Percentiles rank a stretch among this genome's conserved stretches.
These are phyloP conservation scores for Suaeda aralocaspica DNA, from an alignment of 148 eudicot genomes.

Conservation along the genomic window DNA sequence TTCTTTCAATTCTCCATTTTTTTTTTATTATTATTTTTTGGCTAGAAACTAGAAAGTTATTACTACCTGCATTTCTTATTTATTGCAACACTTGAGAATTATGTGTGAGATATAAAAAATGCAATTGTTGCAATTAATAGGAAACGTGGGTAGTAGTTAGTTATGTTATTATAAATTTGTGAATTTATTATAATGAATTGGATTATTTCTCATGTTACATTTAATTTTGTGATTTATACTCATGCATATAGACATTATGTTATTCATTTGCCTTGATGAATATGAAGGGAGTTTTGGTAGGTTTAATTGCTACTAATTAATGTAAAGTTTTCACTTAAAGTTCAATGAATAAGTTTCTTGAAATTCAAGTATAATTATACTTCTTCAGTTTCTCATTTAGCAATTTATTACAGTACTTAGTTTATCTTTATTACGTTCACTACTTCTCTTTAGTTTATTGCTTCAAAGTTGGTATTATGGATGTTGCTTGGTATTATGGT, in stretches of 20 bases:
- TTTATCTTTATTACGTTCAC: neutral
- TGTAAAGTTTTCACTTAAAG: constrained; percentile 14
- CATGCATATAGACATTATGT: no score
- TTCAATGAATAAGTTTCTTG: neutral
- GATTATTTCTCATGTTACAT: neutral
- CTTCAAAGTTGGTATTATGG: constrained; percentile 11
- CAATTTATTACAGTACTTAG: neutral
- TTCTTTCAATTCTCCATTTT: constrained; percentile 27
- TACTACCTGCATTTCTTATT: no score
- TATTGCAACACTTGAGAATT: no score
- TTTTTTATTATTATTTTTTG: no score
- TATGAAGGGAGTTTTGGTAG: constrained; percentile 1
- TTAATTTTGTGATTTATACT: neutral
- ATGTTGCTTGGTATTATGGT: neutral
- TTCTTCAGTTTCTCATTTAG: neutral
- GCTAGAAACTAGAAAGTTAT: no score
- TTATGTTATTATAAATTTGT: no score
- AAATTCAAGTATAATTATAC: neutral
- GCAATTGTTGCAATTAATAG: no score
- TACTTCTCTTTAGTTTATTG: neutral
- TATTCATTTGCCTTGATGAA: no score
- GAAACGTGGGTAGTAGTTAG: no score
- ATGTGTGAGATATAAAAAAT: no score
- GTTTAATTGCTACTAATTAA: neutral
- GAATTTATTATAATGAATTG: neutral